Evolutionary conservation across 1,284 basidiomycete species (phyloP).

Genomic region (Meira nashicola): DNA sequence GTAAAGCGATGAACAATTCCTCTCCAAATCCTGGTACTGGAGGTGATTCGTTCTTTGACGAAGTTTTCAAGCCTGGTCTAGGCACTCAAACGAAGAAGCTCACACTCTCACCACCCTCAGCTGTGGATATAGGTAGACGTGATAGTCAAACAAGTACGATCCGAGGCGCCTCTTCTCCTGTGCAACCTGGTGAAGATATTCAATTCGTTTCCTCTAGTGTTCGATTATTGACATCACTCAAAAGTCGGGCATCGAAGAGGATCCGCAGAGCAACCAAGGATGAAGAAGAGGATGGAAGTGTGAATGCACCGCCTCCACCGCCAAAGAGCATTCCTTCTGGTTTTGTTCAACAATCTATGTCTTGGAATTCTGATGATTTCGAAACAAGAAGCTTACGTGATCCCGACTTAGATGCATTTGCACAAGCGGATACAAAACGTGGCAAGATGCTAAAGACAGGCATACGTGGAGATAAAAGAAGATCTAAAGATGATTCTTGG

Average conservation of each 20-base stretch:
- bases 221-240: slow-evolving; percentile 3
- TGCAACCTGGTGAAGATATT: background rate
- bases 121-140: background rate
- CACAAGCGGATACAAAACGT: background rate
- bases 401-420: slow-evolving; percentile 13
- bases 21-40: slow-evolving; percentile 1
- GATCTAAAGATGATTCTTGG: slow-evolving; percentile 32
- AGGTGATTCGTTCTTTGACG: slow-evolving; percentile 12
- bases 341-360: background rate
- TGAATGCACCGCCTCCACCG: slow-evolving; percentile 10
- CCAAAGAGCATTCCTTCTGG: slow-evolving; percentile 2
- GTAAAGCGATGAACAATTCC: slow-evolving; percentile 2
- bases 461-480: slow-evolving; percentile 6
- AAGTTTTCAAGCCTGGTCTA: slow-evolving; percentile 30
- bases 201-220: slow-evolving; percentile 2
- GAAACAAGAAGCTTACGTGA: slow-evolving; percentile 34
- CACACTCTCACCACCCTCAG: slow-evolving; percentile 14
- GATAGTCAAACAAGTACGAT: background rate
- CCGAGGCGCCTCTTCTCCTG: background rate
- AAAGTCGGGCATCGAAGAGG: slow-evolving; percentile 12
- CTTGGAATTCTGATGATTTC: slow-evolving; percentile 36
- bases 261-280: background rate
- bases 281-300: slow-evolving; percentile 4
- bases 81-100: slow-evolving; percentile 37
- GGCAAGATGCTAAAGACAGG: slow-evolving; percentile 1